phyloP scores from a whole-genome alignment of 2,329 filamentous ascomycete genomes.

The Curvularia verruculosa region DNA sequence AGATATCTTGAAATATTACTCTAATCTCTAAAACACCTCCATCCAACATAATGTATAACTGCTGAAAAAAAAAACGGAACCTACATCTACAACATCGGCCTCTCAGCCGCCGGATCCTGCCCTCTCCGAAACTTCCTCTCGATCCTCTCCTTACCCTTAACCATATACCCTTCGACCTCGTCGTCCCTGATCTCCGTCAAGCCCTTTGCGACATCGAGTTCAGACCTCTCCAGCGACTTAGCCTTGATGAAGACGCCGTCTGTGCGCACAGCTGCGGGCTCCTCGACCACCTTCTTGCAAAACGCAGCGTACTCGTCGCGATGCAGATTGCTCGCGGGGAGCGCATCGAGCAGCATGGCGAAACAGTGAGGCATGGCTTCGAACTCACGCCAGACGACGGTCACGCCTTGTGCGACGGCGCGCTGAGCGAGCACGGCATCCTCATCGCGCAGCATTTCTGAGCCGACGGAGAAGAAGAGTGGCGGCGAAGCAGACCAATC shows the following conservation, averaged over 20 bases:
- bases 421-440: constrained; percentile 64
- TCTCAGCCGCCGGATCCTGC: constrained; percentile 24
- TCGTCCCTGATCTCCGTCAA: constrained; percentile 42
- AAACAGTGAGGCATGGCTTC: constrained; percentile 82
- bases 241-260: constrained; percentile 36
- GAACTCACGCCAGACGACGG: constrained; percentile 72
- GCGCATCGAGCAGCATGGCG: constrained; percentile 51
- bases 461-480: constrained; percentile 70
- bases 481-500: constrained; percentile 70
- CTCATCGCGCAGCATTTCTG: constrained; percentile 76
- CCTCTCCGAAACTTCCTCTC: constrained; percentile 28
- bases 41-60: constrained; percentile 14
- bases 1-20: too few species aligned
- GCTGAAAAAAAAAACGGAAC: too few species aligned
- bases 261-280: constrained; percentile 23
- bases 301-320: constrained; percentile 47
- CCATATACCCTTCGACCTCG: constrained; percentile 40
- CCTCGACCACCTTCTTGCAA: constrained; percentile 38
- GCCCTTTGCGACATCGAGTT: constrained; percentile 31
- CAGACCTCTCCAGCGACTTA: constrained; percentile 37
- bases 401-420: constrained; percentile 63
- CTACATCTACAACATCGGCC: constrained; percentile 25
- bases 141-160: constrained; percentile 30
- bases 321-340: constrained; percentile 40
- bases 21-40: too few species aligned